Evolutionary conservation across 2,329 filamentous ascomycete species (phyloP).

Genomic region (Phialophora macrospora): DNA sequence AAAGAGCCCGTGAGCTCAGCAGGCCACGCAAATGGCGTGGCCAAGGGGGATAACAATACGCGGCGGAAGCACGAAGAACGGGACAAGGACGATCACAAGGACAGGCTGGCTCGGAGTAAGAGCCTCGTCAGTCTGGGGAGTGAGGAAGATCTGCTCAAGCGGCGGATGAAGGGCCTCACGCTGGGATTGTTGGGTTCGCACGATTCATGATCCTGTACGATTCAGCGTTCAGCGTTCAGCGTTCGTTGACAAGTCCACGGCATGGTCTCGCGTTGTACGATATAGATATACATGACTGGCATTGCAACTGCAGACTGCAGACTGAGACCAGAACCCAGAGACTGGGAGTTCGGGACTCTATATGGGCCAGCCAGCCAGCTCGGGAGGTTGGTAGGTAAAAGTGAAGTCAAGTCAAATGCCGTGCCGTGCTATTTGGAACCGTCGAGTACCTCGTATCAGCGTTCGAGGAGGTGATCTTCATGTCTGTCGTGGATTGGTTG

Average conservation of each 20-base stretch:
- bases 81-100: conserved; percentile 23
- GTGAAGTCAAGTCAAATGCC: too few species aligned
- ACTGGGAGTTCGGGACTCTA: background rate
- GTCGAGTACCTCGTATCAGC: too few species aligned
- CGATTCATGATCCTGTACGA: conserved; percentile 1
- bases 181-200: conserved; percentile 56
- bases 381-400: too few species aligned
- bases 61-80: conserved; percentile 24
- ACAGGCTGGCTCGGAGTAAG: conserved; percentile 44
- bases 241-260: background rate
- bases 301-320: background rate
- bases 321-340: background rate
- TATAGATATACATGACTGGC: background rate
- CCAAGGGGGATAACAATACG: background rate
- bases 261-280: background rate
- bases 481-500: too few species aligned
- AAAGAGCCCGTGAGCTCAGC: conserved; percentile 5
- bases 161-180: conserved; percentile 61
- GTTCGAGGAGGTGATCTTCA: too few species aligned
- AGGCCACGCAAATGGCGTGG: conserved; percentile 11
- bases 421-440: too few species aligned
- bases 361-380: too few species aligned
- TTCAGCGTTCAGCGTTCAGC: background rate
- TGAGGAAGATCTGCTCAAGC: conserved; percentile 61
- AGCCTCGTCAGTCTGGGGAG: conserved; percentile 61